phyloP scores from a whole-genome alignment of 208 protist species.

The Crithidia thermophila region DNA sequence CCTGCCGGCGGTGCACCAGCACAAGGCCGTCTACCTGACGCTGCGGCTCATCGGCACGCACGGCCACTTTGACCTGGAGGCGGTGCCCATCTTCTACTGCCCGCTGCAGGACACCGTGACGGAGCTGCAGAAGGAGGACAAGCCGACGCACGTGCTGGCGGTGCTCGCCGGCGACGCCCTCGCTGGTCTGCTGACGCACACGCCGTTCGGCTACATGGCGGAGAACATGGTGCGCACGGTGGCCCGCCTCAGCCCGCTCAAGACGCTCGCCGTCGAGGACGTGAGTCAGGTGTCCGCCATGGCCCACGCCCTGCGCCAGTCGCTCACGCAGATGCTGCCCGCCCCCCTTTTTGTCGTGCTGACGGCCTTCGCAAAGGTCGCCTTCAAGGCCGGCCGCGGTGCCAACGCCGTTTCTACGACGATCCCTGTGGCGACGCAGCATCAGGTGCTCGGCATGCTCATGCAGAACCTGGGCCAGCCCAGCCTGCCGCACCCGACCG shows the following conservation, averaged over 20 bases:
- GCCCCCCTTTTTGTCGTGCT: slow-evolving; percentile 82
- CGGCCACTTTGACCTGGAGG: slow-evolving; percentile 54
- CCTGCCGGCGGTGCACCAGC: slow-evolving; percentile 36
- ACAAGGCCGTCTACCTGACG: slow-evolving; percentile 60
- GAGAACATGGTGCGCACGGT: slow-evolving; percentile 62
- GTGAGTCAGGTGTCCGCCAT: slow-evolving; percentile 69
- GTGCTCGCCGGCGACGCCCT: slow-evolving; percentile 67
- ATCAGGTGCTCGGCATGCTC: slow-evolving; percentile 85
- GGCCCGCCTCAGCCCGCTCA: slow-evolving; percentile 50
- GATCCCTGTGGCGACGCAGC: slow-evolving; percentile 88
- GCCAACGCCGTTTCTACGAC: slow-evolving; percentile 74
- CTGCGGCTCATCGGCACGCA: slow-evolving; percentile 75
- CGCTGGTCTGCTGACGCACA: slow-evolving; percentile 55
- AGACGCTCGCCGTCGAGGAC: slow-evolving; percentile 57
- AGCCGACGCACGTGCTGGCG: slow-evolving; percentile 47
- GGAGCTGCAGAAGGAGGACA: slow-evolving; percentile 21
- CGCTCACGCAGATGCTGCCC: slow-evolving; percentile 79
- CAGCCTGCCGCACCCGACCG: slow-evolving; percentile 66
- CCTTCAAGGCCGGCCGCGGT: slow-evolving; percentile 84
- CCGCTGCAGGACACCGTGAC: slow-evolving; percentile 49
- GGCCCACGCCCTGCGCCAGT: slow-evolving; percentile 63
- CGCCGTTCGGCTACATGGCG: slow-evolving; percentile 57
- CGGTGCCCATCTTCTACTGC: slow-evolving; percentile 61
- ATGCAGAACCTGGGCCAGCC: slow-evolving; percentile 78
- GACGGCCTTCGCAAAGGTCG: slow-evolving; percentile 68